Evolutionary conservation across 2,329 filamentous ascomycete species (phyloP).

Genomic region (Fonsecaea pedrosoi): DNA sequence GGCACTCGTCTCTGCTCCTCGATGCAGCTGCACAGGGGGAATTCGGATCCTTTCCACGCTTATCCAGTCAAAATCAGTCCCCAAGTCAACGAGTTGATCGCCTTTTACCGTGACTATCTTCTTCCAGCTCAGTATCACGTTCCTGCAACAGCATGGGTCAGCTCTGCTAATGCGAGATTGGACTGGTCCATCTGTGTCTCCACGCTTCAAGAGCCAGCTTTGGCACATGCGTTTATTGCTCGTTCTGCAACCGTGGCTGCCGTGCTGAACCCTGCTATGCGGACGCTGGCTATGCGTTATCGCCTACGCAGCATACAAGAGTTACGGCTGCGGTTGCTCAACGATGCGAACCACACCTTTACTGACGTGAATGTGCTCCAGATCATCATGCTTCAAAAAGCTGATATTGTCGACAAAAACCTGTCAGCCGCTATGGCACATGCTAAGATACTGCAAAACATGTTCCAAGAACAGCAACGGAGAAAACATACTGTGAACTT

Average conservation of each 20-base stretch:
- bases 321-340: constrained; percentile 2
- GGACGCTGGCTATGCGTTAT: constrained; percentile 3
- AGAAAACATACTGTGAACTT: neutral
- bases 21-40: neutral
- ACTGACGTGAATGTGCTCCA: constrained; percentile 3
- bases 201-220: constrained; percentile 2
- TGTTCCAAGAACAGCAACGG: constrained; percentile 9
- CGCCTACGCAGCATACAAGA: constrained; percentile 11
- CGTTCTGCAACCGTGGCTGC: neutral
- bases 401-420: constrained; percentile 1
- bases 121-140: constrained; percentile 10
- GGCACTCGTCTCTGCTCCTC: neutral
- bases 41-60: constrained; percentile 12
- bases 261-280: neutral
- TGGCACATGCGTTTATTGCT: constrained; percentile 4
- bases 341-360: neutral
- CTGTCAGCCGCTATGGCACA: neutral
- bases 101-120: constrained; percentile 10
- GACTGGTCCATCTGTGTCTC: constrained; percentile 13
- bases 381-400: constrained; percentile 6
- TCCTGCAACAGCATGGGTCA: neutral
- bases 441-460: neutral
- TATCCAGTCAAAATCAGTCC: constrained; percentile 11
- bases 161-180: constrained; percentile 2
- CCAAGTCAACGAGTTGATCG: constrained; percentile 3